phyloP scores from a whole-genome alignment of 78 protist genomes.

The Creolimax fragrantissima region DNA sequence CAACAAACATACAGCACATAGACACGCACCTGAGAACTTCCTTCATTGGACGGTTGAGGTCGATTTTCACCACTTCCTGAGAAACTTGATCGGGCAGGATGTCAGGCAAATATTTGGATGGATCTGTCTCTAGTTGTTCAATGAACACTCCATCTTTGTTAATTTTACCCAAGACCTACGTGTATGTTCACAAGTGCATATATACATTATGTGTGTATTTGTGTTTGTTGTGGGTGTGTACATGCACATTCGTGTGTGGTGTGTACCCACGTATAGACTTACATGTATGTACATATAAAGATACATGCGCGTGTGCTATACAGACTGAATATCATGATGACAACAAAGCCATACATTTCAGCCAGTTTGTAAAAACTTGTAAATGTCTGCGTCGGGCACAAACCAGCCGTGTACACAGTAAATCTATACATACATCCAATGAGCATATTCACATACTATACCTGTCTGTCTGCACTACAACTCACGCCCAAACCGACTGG shows the following conservation, averaged over 20 bases:
- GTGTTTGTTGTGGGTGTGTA: too few relatives aligned
- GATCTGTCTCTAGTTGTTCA: slow-evolving; percentile 61
- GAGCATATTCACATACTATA: background rate
- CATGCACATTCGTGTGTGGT: too few relatives aligned
- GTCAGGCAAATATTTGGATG: slow-evolving; percentile 52
- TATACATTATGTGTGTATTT: background rate
- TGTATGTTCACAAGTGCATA: background rate
- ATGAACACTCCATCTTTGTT: slow-evolving; percentile 62
- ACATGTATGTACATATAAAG: background rate
- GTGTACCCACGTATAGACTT: background rate
- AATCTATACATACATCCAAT: background rate
- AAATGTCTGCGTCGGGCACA: too few relatives aligned
- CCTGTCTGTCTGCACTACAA: slow-evolving; percentile 73
- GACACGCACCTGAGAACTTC: slow-evolving; percentile 24
- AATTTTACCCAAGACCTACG: slow-evolving; percentile 41
- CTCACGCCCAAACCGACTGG: slow-evolving; percentile 76
- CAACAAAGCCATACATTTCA: too few relatives aligned
- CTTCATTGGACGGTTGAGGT: slow-evolving; percentile 60
- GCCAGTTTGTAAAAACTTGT: too few relatives aligned
- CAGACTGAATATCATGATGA: too few relatives aligned
- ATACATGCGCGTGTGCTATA: background rate
- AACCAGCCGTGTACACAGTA: background rate
- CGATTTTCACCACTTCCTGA: slow-evolving; percentile 49
- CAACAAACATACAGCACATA: too few relatives aligned
- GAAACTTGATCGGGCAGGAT: background rate